Evolutionary conservation across 345 rosid species (phyloP), one percentile per base, ranked within the genome.

Genomic region (Mallotus nudiflorus): DNA sequence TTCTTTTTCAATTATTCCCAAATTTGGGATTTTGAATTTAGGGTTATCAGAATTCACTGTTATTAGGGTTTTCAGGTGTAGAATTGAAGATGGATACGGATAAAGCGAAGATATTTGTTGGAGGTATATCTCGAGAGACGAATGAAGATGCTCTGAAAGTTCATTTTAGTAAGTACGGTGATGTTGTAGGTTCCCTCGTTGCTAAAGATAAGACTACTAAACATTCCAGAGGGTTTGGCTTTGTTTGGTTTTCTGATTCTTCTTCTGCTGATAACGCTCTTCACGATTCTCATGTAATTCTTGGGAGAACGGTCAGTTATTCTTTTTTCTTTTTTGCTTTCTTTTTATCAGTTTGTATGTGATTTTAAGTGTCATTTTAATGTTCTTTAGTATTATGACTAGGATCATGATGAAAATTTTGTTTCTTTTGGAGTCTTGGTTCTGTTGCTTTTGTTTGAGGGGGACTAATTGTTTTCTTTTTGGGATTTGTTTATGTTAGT

Each of bases 131-230:
- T 51, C 79, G 84, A 73, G 97, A 84, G 73, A 84, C 87, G 12
- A 84, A 65, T 62, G 97, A 88, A 70, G 87, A 74, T 2, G 73
- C 77, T 66, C 82, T 93, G 63, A 75, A 48, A 62, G 70, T 70
- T 69, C 85, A 93, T 71, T 93, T 93, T 77, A 72, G 82, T 73
- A 85, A 73, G 73, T 93, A 91, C 72, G 97, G 97, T 45, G 46
- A 18, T 62, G 96, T 93, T 35, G 59, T 74, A 57, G 78, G 78
- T 54, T 82, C 89, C 16, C 64, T 77, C 29, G 75, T 91, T 68
- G 85, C 89, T 68, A 86, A 65, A 69, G 94, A 86, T 62, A 73
- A 73, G 67, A 42, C 1, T 56, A 78, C 91, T 49, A 69, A 80
- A 54, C 65, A 16, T 16, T 75, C 96, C 1, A 86, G 90, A 72